Evolutionary conservation across 495 filamentous ascomycete genomes (phyloP), one percentile per base, ranked within the genome.

Genomic region (Clohesyomyces aquaticus): DNA sequence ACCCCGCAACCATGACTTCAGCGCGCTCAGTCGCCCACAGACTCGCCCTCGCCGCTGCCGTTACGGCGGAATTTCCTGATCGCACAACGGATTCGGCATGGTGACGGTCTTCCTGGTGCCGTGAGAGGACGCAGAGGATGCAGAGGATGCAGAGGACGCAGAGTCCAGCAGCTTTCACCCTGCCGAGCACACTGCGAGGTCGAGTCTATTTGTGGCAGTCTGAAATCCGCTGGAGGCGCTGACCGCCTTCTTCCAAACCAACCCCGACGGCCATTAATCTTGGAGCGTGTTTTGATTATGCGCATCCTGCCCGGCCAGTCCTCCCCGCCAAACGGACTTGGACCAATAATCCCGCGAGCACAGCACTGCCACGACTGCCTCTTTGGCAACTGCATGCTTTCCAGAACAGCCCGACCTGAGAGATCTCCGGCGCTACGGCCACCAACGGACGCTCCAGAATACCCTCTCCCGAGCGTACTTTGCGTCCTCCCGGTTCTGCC

Each of bases 211-310:
- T 65, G 61, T 50, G 61, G 61, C 61, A 50, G 28, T 49, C 38
- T 53, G 18, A 49, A 19, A 32, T 23, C 32, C 61, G 35, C 21
- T 27, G 10, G 32, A 29, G 23, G 27, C 19, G 55, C 55, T 66
- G 63, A 66, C 63, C 63, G 63, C 63, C 56, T 66, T 65, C 55
- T 18, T n/a, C 21, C 4, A 49, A n/a, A 63, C 28, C 42, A 29
- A 11, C 28, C 51, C 53, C 49, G 52, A 19, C 22, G 21, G 47
- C 45, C 46, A 46, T 38, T 38, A 38, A 38, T 6, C 14, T 38
- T 23, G 25, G 51, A 46, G 47, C 23, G n/a, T n/a, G 12, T 8
- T 46, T 48, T 56, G 60, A 48, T 63, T 63, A 63, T 63, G 50
- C 28, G 61, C 43, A 52, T 10, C 27, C 41, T 18, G 2, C 43